Evolutionary conservation across 306 rosid species (phyloP).

Genomic region (Ziziphus jujuba): DNA sequence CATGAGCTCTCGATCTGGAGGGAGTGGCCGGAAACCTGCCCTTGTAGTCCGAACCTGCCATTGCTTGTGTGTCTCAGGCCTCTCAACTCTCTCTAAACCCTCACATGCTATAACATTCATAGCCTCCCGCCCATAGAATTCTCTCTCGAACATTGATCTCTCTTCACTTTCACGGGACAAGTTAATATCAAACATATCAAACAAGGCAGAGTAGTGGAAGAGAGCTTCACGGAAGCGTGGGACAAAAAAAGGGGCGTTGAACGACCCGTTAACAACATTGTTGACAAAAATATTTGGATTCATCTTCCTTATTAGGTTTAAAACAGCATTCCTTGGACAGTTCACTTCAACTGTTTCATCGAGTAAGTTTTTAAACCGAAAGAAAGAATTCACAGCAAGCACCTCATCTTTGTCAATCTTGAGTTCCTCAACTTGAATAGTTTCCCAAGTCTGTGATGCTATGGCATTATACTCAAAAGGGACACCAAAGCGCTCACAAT

Average conservation of each 20-base stretch:
- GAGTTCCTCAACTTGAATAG: slow-evolving; percentile 58
- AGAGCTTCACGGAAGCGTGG: slow-evolving; percentile 70
- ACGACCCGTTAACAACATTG: slow-evolving; percentile 50
- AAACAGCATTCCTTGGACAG: slow-evolving; percentile 63
- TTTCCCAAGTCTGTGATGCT: slow-evolving; percentile 65
- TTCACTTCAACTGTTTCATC: slow-evolving; percentile 69
- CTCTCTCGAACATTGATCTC: slow-evolving; percentile 59
- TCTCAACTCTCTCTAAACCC: slow-evolving; percentile 59
- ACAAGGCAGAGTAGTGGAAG: slow-evolving; percentile 52
- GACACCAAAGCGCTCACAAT: slow-evolving; percentile 68
- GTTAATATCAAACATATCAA: slow-evolving; percentile 49
- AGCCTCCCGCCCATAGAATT: slow-evolving; percentile 49
- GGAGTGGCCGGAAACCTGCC: slow-evolving; percentile 49
- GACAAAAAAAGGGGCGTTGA: slow-evolving; percentile 75
- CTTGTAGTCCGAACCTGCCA: slow-evolving; percentile 50
- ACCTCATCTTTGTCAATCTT: slow-evolving; percentile 42
- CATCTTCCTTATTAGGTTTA: slow-evolving; percentile 62
- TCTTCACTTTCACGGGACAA: slow-evolving; percentile 35
- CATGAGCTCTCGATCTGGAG: slow-evolving; percentile 38
- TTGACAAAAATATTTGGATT: slow-evolving; percentile 65
- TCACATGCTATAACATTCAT: slow-evolving; percentile 68
- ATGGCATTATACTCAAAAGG: slow-evolving; percentile 70
- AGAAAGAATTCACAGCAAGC: slow-evolving; percentile 49
- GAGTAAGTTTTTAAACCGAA: slow-evolving; percentile 53
- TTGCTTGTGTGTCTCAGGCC: slow-evolving; percentile 71